phyloP scores from a whole-genome alignment of 148 eudicot genomes.

The Tetragonia tetragonoides region DNA sequence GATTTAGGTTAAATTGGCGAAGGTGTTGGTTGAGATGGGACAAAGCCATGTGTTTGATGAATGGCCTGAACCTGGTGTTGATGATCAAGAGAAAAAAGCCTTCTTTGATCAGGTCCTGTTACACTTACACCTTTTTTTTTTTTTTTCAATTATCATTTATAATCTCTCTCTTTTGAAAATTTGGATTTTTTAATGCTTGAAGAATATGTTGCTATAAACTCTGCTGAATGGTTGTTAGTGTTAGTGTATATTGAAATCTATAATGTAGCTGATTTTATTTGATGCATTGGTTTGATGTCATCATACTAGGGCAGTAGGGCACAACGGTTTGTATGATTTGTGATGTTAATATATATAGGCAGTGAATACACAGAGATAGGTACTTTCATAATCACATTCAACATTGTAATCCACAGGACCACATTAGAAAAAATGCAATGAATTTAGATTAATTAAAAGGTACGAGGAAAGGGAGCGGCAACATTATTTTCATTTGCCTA shows the following conservation, averaged over 20 bases:
- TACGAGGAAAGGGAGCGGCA: background rate
- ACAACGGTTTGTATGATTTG: background rate
- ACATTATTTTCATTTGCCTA: background rate
- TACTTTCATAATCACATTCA: background rate
- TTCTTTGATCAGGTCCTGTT: slow-evolving; percentile 74
- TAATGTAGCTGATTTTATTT: background rate
- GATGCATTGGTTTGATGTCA: background rate
- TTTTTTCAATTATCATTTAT: background rate
- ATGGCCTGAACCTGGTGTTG: slow-evolving; percentile 76
- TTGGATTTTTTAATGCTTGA: background rate
- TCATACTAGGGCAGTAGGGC: background rate
- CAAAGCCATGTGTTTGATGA: slow-evolving; percentile 71
- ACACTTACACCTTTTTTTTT: background rate
- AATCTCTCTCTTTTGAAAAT: background rate
- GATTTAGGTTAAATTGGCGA: slow-evolving; percentile 63
- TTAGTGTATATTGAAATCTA: too few species aligned
- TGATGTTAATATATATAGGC: background rate
- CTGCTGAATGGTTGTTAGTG: too few species aligned
- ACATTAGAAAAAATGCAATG: background rate
- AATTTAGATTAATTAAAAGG: background rate
- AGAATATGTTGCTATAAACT: too few species aligned
- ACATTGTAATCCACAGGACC: background rate
- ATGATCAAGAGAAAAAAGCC: slow-evolving; percentile 66
- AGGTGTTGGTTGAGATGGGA: slow-evolving; percentile 64
- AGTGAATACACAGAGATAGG: background rate